Evolutionary conservation across 805 yeast genomes (phyloP), one percentile per base, ranked within the genome.

Genomic region (Zygoascus biomembranicola): DNA sequence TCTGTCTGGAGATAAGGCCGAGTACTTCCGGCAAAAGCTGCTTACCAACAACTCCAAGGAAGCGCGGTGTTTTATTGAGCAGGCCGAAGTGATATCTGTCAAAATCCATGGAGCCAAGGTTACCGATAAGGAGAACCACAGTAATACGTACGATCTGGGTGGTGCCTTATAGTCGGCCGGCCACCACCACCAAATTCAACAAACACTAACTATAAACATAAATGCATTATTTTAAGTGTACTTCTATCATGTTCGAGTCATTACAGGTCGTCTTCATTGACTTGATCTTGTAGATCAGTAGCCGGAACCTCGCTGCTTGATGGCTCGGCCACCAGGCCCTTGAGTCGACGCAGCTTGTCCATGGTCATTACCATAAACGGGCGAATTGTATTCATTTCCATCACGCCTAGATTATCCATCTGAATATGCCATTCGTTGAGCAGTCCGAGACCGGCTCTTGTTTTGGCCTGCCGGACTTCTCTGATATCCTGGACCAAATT

Each of bases 321-420:
- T n/a, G 55, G 52, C 10, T 48, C 49, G 31, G 6, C 50, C 54
- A 37, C 53, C 52, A 45, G 59, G 61, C 31, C 54, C 59, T 13
- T 54, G 57, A 16, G 50, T 50, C 23, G 69, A 47, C 87, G 75
- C 56, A 94, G 69, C 59, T 84, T 84, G 55, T 83, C 82, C 98
- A 94, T 92, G 0, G 87, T 85, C 13, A 73, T 72, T n/a, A 81
- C 73, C 35, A 90, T 81, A 63, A 89, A 86, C 1, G 97, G 95
- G 58, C 97, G 72, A 51, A 90, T 71, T 65, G 89, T 97, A 66
- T 90, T 90, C 57, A 94, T 84, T 66, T 92, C 99, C 76, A 90
- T 66, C 42, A 84, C 66, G 1, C 95, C 86, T 51, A 94, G 67
- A 19, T 94, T 89, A 60, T 90, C 92, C 66, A 92, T 73, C 63